Evolutionary conservation across 805 yeast genomes (phyloP).

Genomic region (Priceomyces medius): DNA sequence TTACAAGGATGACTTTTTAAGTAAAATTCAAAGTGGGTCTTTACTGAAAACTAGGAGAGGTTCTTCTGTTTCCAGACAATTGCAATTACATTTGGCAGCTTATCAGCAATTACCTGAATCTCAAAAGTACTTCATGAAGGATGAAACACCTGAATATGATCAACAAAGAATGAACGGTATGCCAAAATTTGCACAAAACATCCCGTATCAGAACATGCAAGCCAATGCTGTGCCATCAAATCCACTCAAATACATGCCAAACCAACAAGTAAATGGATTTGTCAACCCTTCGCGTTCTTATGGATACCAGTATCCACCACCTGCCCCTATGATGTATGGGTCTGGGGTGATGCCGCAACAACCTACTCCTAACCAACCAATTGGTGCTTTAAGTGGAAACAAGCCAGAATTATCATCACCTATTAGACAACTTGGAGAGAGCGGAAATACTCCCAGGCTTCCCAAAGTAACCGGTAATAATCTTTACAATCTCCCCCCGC

Average conservation of each 20-base stretch:
- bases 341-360: constrained; percentile 16
- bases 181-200: constrained; percentile 20
- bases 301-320: constrained; percentile 16
- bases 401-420: constrained; percentile 45
- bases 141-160: constrained; percentile 17
- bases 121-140: constrained; percentile 25
- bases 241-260: constrained; percentile 20
- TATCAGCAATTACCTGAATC: constrained; percentile 54
- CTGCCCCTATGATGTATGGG: constrained; percentile 25
- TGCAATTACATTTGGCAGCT: constrained; percentile 69
- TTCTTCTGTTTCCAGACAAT: constrained; percentile 74
- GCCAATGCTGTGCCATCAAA: constrained; percentile 20
- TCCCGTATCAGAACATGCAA: constrained; percentile 15
- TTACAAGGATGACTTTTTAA: constrained; percentile 79
- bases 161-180: constrained; percentile 17
- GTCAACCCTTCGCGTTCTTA: constrained; percentile 13
- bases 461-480: constrained; percentile 28
- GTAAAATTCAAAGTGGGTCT: constrained; percentile 75
- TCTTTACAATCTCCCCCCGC: constrained; percentile 35
- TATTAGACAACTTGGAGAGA: constrained; percentile 21
- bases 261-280: constrained; percentile 13
- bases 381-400: constrained; percentile 20
- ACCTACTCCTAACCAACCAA: constrained; percentile 8
- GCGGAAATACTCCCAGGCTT: constrained; percentile 29
- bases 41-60: constrained; percentile 75